These are phyloP conservation scores for Protomyces gravidus DNA, from an alignment of 1,139 yeast genomes.

Conservation along the genomic window DNA sequence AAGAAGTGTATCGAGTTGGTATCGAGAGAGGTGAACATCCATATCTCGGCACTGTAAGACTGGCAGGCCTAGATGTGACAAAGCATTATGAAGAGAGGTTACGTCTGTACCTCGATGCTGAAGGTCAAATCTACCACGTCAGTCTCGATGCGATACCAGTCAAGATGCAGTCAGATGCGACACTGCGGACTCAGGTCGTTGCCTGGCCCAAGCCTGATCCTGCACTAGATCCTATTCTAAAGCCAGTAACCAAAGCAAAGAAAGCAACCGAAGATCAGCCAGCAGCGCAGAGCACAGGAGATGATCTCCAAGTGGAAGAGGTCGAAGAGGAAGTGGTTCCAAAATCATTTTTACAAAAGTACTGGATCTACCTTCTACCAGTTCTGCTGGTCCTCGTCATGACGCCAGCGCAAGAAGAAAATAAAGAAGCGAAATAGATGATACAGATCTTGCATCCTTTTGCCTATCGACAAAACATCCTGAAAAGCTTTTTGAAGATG, in stretches of 20 bases:
- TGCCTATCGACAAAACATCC: constrained; percentile 10
- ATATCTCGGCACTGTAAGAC: not conserved
- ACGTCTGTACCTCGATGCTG: constrained; percentile 1
- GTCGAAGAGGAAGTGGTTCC: constrained; percentile 17
- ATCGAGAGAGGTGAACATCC: not conserved
- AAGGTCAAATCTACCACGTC: constrained; percentile 8
- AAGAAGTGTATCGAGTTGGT: constrained; percentile 5
- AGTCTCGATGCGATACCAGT: not conserved
- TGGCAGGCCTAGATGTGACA: not conserved
- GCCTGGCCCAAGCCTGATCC: not conserved
- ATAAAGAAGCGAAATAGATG: not conserved
- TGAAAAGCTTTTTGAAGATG: constrained; percentile 14
- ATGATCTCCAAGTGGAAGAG: not conserved
- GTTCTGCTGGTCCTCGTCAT: constrained; percentile 6
- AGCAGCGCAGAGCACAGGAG: constrained; percentile 8
- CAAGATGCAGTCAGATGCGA: not conserved
- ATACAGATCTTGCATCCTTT: no score
- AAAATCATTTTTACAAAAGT: constrained; percentile 23
- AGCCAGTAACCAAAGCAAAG: not conserved
- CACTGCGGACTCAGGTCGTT: not conserved
- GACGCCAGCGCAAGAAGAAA: not conserved
- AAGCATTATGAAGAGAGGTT: not conserved
- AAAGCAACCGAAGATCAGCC: not conserved
- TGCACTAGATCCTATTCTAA: not conserved
- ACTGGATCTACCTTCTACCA: constrained; percentile 24